Evolutionary conservation across 129 eudicot species (phyloP), one percentile per base, ranked within the genome.

Genomic region (Chrysanthemum seticuspe): DNA sequence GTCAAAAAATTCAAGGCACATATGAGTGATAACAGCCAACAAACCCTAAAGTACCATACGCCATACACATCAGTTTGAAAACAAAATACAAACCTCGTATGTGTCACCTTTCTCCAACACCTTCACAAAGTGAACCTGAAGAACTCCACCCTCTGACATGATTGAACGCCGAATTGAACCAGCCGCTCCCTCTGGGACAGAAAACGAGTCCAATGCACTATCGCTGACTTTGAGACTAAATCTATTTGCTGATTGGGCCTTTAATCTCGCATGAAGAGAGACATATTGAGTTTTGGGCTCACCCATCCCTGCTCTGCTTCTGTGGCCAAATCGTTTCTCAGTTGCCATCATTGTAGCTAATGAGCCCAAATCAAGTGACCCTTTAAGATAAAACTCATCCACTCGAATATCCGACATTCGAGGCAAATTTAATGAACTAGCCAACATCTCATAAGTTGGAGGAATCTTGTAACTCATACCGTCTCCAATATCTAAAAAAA

Each of bases 81-180:
- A 68, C 48, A 62, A 52, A 14, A 18, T 65, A 78, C 82, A 76
- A 25, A 94, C 99, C 97, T 94, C 99, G 60, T 94, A 94, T 6
- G 99, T 81, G 79, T 94, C 99, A 78, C 99, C 99, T 80, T 94
- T 94, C 85, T 94, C 99, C 80, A 94, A 83, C 74, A 94, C 97
- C 82, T 94, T 94, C 66, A 94, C 99, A 71, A 86, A 88, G 85
- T 84, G 87, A 70, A 88, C 87, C 74, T 90, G 99, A 73, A 94
- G 69, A 18, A 80, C 79, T 67, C 97, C 97, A 77, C 91, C 84
- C 66, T 94, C 99, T 21, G 97, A 88, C 89, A 90, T 77, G 62
- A 94, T 94, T 74, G 84, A 90, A 16, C 99, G 83, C 59, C 86
- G 79, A 67, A 94, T 88, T 10, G 80, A 71, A 31, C 99, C 99